Evolutionary conservation across 306 rosid genomes (phyloP), one percentile per base, ranked within the genome.

Genomic region (Pterocarpus macrocarpus): DNA sequence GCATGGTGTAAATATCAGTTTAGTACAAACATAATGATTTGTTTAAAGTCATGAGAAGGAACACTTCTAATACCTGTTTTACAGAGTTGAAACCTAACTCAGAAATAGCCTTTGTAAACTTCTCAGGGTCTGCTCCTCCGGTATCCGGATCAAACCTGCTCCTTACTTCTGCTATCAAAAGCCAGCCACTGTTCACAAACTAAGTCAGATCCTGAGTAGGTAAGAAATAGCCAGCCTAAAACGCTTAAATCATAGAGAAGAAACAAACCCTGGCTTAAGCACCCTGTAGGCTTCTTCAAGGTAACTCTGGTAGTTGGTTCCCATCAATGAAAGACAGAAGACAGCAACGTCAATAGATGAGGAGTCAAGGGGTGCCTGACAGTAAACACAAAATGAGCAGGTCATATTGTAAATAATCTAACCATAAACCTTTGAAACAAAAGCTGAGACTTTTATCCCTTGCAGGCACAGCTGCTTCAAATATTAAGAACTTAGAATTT

Each of bases 251-350:
- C 47, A 44, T 4, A 58, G 15, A 30, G 17, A 53, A 63, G 61
- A 32, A 8, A 50, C 90, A 58, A 73, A 90, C 97, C 97, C 58
- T 61, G 92, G 91, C 87, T 91, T 92, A 78, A 95, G 97, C 73
- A 90, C 90, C 86, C 99, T 85, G 77, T 76, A 59, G 45, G 99
- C 97, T 87, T 95, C 97, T 36, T 90, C 71, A 34, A 93, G 80
- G 87, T 90, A 95, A 83, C 83, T 87, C 17, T 86, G 80, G 76
- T 85, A 95, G 87, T 90, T 90, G n/a, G 95, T 90, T 75, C 99
- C 98, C 97, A 95, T 95, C 71, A 95, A 84, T 8, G 99, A 95
- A 77, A 95, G 97, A 80, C 97, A 93, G 84, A 93, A 95, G 79
- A 93, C 94, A 10, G 97, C 90, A 64, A 95, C 94, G 30, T 91